Evolutionary conservation across 2,329 filamentous ascomycete genomes (phyloP).

Genomic region (Diaporthe ilicicola): DNA sequence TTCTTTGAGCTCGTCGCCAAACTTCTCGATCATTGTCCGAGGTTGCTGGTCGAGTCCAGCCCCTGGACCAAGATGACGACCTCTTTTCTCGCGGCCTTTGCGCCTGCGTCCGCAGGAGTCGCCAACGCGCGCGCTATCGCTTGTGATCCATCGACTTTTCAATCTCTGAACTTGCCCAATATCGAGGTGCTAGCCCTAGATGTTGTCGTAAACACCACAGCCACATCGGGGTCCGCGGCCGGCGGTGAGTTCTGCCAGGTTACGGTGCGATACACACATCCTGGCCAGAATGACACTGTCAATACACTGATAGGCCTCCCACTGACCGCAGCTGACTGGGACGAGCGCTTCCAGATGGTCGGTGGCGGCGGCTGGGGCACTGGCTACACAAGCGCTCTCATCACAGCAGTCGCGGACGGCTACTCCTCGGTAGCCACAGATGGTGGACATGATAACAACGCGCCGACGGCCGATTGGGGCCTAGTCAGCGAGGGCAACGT

Average conservation of each 20-base stretch:
- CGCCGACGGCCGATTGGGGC: constrained; percentile 21
- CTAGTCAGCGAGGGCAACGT: constrained; percentile 23
- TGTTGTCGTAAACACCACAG: neutral
- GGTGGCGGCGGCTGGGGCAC: constrained; percentile 21
- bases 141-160: neutral
- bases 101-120: neutral
- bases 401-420: neutral
- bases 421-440: constrained; percentile 36
- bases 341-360: constrained; percentile 24
- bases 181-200: neutral
- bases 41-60: neutral
- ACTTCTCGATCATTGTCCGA: neutral
- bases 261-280: constrained; percentile 25
- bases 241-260: constrained; percentile 10
- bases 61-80: neutral
- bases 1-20: neutral
- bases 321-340: neutral
- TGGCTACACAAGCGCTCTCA: constrained; percentile 24
- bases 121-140: neutral
- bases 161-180: neutral
- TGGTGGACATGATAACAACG: constrained; percentile 35
- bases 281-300: constrained; percentile 16
- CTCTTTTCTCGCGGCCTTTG: neutral
- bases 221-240: neutral
- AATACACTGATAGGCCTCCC: constrained; percentile 13